Conservation (phyloP, 768 basidiomycete species). For the Russula emetica region DNA sequence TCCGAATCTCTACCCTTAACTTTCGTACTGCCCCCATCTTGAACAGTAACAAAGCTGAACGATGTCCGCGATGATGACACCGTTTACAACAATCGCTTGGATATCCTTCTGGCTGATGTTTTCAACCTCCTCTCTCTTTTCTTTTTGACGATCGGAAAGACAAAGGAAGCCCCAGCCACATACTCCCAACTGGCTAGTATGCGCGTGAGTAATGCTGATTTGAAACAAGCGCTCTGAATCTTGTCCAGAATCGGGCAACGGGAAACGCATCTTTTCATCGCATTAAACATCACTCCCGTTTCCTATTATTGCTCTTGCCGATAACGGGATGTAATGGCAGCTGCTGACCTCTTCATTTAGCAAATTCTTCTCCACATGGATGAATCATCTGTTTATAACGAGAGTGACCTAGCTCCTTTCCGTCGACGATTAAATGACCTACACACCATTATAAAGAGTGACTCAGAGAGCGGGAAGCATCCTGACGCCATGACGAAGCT, state of each 20-base stretch:
- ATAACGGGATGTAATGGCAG: neutral
- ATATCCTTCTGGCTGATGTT: conserved; percentile 93
- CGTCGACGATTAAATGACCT: conserved; percentile 75
- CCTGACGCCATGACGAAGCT: conserved; percentile 84
- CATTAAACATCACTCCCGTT: neutral
- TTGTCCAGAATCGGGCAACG: conserved; percentile 9
- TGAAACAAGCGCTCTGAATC: neutral
- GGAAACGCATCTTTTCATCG: neutral
- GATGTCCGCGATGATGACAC: conserved; percentile 78
- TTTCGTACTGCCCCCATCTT: neutral
- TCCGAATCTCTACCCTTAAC: neutral
- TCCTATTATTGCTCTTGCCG: neutral
- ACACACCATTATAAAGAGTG: conserved; percentile 79
- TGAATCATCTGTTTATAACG: conserved; percentile 92
- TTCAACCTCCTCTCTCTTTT: conserved; percentile 93
- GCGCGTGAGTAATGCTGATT: conserved; percentile 59
- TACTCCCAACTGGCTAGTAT: conserved; percentile 97
- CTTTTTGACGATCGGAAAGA: conserved; percentile 97
- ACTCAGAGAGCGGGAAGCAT: conserved; percentile 76
- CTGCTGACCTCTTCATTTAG: conserved; percentile 39
- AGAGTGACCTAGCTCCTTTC: conserved; percentile 86
- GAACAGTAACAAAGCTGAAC: conserved; percentile 83
- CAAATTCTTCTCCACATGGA: conserved; percentile 95
- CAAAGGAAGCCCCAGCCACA: conserved; percentile 87
- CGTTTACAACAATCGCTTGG: conserved; percentile 81